A percentile compares a stretch with the other conserved stretches of the same genome.
phyloP scores from a whole-genome alignment of 345 rosid genomes.

The Erysimum cheiranthoides region DNA sequence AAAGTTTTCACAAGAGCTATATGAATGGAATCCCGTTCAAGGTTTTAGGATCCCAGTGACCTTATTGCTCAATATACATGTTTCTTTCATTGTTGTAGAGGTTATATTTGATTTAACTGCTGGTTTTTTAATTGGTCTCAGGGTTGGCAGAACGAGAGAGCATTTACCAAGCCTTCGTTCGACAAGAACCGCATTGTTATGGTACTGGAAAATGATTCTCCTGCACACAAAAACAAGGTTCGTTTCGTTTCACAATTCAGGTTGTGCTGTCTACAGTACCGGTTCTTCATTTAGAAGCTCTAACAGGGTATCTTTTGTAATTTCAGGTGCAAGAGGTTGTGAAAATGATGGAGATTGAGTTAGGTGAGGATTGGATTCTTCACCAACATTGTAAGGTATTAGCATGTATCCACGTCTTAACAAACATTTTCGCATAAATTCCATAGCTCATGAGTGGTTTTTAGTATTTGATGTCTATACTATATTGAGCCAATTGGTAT shows the following conservation, averaged over 20 bases:
- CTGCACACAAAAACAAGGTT: slow-evolving; percentile 75
- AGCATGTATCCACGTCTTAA: neutral
- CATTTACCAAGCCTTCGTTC: slow-evolving; percentile 44
- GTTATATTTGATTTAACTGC: neutral
- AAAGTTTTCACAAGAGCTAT: slow-evolving; percentile 63
- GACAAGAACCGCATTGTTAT: slow-evolving; percentile 56
- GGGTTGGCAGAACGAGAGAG: slow-evolving; percentile 77
- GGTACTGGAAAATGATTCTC: slow-evolving; percentile 63
- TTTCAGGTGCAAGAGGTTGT: slow-evolving; percentile 75
- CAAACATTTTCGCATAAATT: neutral
- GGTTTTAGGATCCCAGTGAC: slow-evolving; percentile 42
- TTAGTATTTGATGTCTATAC: neutral
- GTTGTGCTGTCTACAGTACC: neutral
- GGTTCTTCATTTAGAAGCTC: slow-evolving; percentile 23
- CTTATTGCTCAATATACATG: neutral
- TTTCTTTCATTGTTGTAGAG: slow-evolving; percentile 6
- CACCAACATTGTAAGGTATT: slow-evolving; percentile 73
- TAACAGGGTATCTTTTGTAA: neutral
- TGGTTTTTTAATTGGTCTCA: slow-evolving; percentile 38
- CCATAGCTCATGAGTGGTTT: slow-evolving; percentile 10
- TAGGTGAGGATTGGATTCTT: slow-evolving; percentile 83
- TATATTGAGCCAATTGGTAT: neutral
- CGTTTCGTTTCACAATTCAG: neutral
- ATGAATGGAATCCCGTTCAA: slow-evolving; percentile 75
- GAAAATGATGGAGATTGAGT: slow-evolving; percentile 82